phyloP scores from a whole-genome alignment of 2,329 filamentous ascomycete species.

The Pyrenophora seminiperda region DNA sequence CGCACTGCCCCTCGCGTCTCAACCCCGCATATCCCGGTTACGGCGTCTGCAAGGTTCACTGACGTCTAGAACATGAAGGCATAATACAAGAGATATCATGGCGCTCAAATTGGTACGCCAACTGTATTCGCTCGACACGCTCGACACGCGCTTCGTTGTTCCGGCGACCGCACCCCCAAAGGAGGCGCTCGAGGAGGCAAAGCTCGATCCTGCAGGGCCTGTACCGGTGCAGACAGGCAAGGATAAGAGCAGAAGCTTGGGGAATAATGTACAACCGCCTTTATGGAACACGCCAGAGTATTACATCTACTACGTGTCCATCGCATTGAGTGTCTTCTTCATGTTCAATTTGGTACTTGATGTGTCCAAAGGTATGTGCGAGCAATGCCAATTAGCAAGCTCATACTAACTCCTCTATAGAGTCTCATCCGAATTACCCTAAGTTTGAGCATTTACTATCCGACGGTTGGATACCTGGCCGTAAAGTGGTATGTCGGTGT shows the following conservation, averaged over 20 bases:
- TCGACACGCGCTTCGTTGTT: conserved; percentile 74
- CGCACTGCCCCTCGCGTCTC: conserved; percentile 24
- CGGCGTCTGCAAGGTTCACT: not conserved
- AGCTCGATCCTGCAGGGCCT: conserved; percentile 41
- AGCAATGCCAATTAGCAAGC: not conserved
- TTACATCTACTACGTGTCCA: conserved; percentile 75
- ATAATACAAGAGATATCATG: conserved; percentile 35
- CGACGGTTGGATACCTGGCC: conserved; percentile 88
- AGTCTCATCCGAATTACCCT: conserved; percentile 77
- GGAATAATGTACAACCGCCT: conserved; percentile 62
- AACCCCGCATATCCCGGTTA: conserved; percentile 11
- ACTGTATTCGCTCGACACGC: conserved; percentile 68
- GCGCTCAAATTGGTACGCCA: conserved; percentile 56
- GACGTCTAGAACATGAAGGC: conserved; percentile 24
- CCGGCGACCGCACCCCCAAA: conserved; percentile 68
- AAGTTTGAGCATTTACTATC: conserved; percentile 74
- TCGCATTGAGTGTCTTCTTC: conserved; percentile 70
- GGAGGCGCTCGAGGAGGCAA: conserved; percentile 43
- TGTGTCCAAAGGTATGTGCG: conserved; percentile 74
- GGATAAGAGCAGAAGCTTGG: conserved; percentile 24
- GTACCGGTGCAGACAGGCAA: conserved; percentile 31
- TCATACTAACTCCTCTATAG: conserved; percentile 52
- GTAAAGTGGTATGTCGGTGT: conserved; percentile 71
- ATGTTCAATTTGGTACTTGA: conserved; percentile 93
- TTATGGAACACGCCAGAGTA: conserved; percentile 90